Conservation (phyloP, 345 rosid genomes). For the Citrus inodora region DNA sequence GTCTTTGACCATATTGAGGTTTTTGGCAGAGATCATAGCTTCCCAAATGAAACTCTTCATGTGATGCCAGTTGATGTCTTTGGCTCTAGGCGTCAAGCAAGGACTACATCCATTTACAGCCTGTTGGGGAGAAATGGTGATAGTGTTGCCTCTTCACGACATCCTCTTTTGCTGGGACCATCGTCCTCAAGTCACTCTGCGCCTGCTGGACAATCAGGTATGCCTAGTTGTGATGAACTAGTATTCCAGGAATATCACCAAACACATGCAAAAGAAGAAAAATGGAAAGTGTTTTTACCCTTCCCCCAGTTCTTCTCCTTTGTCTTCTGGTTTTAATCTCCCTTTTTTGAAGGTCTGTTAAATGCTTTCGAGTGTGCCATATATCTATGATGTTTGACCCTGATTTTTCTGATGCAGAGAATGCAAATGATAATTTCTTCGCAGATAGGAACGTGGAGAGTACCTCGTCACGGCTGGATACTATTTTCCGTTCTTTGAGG, state of each 20-base stretch:
- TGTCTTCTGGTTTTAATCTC: background rate
- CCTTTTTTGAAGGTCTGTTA: background rate
- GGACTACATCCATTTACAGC: constrained; percentile 93
- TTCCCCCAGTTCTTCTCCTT: background rate
- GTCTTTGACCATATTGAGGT: constrained; percentile 93
- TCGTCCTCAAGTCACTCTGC: constrained; percentile 36
- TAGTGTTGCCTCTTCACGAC: constrained; percentile 59
- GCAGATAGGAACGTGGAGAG: constrained; percentile 53
- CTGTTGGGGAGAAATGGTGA: constrained; percentile 80
- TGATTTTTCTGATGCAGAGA: constrained; percentile 31
- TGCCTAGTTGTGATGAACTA: background rate
- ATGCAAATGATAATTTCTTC: constrained; percentile 38
- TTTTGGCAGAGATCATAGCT: constrained; percentile 79
- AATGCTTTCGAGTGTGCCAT: background rate
- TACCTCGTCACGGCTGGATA: constrained; percentile 59
- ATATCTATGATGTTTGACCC: background rate
- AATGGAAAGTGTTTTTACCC: background rate
- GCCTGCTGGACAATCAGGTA: constrained; percentile 61
- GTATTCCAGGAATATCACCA: background rate
- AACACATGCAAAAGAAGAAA: background rate
- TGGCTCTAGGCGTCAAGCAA: constrained; percentile 94
- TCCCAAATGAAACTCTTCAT: constrained; percentile 80
- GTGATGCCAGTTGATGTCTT: constrained; percentile 98
- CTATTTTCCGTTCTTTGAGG: constrained; percentile 82
- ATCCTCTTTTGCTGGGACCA: constrained; percentile 85